phyloP scores from a whole-genome alignment of 208 protist genomes.

The Zelonia costaricensis region DNA sequence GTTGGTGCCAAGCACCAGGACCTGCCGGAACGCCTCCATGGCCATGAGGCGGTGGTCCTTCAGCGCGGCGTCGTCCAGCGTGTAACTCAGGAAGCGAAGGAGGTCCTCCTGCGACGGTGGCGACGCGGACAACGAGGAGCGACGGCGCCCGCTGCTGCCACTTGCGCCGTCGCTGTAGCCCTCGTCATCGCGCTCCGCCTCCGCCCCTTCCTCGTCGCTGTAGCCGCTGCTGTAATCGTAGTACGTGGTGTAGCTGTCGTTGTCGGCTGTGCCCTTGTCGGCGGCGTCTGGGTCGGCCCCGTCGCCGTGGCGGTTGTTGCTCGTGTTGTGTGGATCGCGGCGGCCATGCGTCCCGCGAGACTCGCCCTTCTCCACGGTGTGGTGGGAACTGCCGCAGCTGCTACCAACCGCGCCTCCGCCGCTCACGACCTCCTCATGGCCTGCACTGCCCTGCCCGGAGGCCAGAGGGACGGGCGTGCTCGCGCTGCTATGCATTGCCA shows the following conservation, averaged over 20 bases:
- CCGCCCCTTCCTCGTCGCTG: conserved; percentile 27
- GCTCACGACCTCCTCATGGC: background rate
- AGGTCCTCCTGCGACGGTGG: conserved; percentile 43
- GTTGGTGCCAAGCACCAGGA: conserved; percentile 71
- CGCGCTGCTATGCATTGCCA: too few relatives aligned
- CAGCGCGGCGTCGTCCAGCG: conserved; percentile 20
- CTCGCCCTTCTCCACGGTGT: conserved; percentile 20
- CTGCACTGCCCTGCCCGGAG: too few relatives aligned
- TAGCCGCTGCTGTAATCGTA: conserved; percentile 35
- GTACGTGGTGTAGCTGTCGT: conserved; percentile 14
- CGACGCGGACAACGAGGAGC: background rate
- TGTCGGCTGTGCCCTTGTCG: too few relatives aligned
- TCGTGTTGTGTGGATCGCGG: background rate
- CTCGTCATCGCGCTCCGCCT: too few relatives aligned
- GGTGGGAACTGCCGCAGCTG: conserved; percentile 6
- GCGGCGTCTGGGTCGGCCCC: background rate
- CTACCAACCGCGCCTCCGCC: background rate
- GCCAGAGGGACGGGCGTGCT: too few relatives aligned
- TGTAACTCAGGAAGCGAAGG: conserved; percentile 49
- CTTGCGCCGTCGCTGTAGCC: conserved; percentile 3
- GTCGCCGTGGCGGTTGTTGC: background rate
- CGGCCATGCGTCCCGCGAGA: background rate
- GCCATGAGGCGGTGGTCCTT: conserved; percentile 69
- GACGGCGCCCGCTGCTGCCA: conserved; percentile 21
- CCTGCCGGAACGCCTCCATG: conserved; percentile 35